Evolutionary conservation across 768 basidiomycete genomes (phyloP).

Genomic region (Terana coerulea): DNA sequence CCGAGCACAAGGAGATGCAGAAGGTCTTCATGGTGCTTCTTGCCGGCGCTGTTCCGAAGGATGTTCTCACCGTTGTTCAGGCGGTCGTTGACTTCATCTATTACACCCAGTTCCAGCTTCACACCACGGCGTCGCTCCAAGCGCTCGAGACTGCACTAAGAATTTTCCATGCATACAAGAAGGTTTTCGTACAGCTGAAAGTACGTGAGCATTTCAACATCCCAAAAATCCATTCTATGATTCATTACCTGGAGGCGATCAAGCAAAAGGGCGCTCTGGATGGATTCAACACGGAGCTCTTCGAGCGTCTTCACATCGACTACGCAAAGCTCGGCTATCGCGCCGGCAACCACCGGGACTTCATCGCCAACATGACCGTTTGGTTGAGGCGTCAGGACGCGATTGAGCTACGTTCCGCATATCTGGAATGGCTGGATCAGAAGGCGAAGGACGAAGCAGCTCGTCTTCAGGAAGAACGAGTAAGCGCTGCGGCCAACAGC

Average conservation of each 20-base stretch:
- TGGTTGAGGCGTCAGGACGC: conserved; percentile 19
- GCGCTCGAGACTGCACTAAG: conserved; percentile 24
- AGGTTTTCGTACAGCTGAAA: conserved; percentile 12
- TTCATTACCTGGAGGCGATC: conserved; percentile 20
- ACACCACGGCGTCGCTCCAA: conserved; percentile 26
- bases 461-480: background rate
- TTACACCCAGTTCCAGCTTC: conserved; percentile 32
- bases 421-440: background rate
- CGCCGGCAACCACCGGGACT: conserved; percentile 23
- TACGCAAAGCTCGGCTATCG: conserved; percentile 25
- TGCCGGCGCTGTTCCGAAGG: conserved; percentile 12
- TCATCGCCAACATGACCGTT: conserved; percentile 22
- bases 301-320: conserved; percentile 27
- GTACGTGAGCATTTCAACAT: conserved; percentile 23
- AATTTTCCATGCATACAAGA: conserved; percentile 24
- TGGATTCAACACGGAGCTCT: conserved; percentile 27
- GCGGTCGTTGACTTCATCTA: conserved; percentile 38
- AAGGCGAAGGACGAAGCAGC: background rate
- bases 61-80: conserved; percentile 27
- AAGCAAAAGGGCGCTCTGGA: conserved; percentile 18
- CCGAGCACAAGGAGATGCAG: conserved; percentile 32
- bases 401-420: background rate
- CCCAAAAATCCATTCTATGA: conserved; percentile 24
- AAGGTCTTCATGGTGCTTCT: conserved; percentile 19
- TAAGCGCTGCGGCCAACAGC: background rate